Conservation (phyloP, 108 stramenopile species). For the Mediolabrus comicus region DNA sequence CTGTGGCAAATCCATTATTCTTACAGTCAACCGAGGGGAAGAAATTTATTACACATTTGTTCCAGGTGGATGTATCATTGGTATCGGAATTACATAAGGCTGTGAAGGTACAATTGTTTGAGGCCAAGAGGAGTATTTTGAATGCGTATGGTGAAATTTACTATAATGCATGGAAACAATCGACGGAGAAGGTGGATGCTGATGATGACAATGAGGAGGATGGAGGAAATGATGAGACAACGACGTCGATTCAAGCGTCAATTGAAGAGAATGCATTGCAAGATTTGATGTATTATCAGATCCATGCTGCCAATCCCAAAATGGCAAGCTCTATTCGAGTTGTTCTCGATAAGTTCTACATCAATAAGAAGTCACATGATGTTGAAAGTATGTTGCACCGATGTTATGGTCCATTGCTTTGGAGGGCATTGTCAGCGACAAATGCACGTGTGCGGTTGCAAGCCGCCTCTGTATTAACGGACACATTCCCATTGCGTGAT, state of each 20-base stretch:
- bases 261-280: slow-evolving; percentile 88
- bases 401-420: slow-evolving; percentile 89
- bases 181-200: slow-evolving; percentile 8
- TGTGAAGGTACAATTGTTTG: slow-evolving; percentile 62
- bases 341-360: slow-evolving; percentile 72
- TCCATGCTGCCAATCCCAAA: slow-evolving; percentile 55
- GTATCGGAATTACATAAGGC: slow-evolving; percentile 68
- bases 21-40: slow-evolving; percentile 66
- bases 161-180: slow-evolving; percentile 83
- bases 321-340: slow-evolving; percentile 42
- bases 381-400: slow-evolving; percentile 85
- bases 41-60: slow-evolving; percentile 71
- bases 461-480: slow-evolving; percentile 70
- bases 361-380: slow-evolving; percentile 68
- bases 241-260: slow-evolving; percentile 20
- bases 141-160: slow-evolving; percentile 84
- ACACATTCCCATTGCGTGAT: slow-evolving; percentile 94
- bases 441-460: slow-evolving; percentile 87
- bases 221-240: slow-evolving; percentile 20
- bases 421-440: slow-evolving; percentile 84
- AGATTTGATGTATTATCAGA: slow-evolving; percentile 73
- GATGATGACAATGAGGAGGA: slow-evolving; percentile 3
- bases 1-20: slow-evolving; percentile 73
- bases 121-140: slow-evolving; percentile 60
- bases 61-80: slow-evolving; percentile 67